phyloP scores from a whole-genome alignment of 208 protist species.

The Zelonia costaricensis region DNA sequence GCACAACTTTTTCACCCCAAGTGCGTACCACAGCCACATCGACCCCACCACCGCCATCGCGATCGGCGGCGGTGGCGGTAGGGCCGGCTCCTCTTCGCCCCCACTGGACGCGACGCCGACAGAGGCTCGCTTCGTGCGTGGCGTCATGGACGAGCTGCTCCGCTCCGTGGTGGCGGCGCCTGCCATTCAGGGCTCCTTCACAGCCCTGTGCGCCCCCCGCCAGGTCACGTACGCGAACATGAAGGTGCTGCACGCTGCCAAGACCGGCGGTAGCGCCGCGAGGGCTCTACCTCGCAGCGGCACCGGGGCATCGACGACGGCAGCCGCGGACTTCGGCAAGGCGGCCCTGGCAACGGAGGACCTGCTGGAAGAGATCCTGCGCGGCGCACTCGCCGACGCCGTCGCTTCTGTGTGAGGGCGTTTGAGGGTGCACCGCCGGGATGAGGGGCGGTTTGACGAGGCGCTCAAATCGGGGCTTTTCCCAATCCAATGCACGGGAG shows the following conservation, averaged over 20 bases:
- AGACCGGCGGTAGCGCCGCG: neutral
- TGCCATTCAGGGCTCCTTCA: conserved; percentile 56
- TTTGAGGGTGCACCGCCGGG: too few species aligned
- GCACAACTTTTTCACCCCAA: conserved; percentile 28
- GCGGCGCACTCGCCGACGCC: conserved; percentile 24
- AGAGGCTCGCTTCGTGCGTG: conserved; percentile 31
- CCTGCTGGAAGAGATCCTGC: conserved; percentile 61
- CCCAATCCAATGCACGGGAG: too few species aligned
- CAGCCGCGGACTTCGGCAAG: neutral
- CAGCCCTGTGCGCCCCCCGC: conserved; percentile 32
- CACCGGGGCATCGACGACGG: neutral
- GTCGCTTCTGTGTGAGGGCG: conserved; percentile 13
- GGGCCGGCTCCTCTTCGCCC: too few species aligned
- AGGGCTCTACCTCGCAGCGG: too few species aligned
- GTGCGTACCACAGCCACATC: conserved; percentile 15
- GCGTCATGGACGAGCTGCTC: conserved; percentile 70
- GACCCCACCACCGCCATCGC: conserved; percentile 5
- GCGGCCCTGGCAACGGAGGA: conserved; percentile 11
- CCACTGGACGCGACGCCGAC: neutral
- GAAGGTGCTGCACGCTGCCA: conserved; percentile 13
- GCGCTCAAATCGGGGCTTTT: too few species aligned
- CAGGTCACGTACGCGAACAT: conserved; percentile 34
- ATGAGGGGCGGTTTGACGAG: too few species aligned
- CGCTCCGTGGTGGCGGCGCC: conserved; percentile 58
- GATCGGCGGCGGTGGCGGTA: too few species aligned